phyloP scores from a whole-genome alignment of 805 yeast genomes.

The Pichia deserticola region DNA sequence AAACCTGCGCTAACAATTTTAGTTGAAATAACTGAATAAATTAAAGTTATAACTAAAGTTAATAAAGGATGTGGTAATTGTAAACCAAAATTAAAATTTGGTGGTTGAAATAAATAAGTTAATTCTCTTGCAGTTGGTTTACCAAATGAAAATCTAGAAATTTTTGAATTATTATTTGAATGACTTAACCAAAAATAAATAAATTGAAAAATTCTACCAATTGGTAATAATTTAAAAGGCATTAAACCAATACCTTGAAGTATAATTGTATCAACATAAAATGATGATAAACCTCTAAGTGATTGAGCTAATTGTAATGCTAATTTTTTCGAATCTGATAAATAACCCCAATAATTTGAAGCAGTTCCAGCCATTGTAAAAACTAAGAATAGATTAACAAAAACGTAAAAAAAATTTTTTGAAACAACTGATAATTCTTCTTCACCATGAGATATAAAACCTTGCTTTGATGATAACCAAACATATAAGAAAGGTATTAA shows the following conservation, averaged over 20 bases:
- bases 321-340: constrained; percentile 83
- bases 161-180: constrained; percentile 29
- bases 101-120: constrained; percentile 72
- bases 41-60: constrained; percentile 73
- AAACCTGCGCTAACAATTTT: constrained; percentile 81
- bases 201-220: constrained; percentile 71
- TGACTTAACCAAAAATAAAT: constrained; percentile 48
- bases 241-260: constrained; percentile 83
- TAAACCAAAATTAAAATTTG: constrained; percentile 85
- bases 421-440: constrained; percentile 86
- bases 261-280: constrained; percentile 82
- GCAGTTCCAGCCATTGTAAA: constrained; percentile 94
- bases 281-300: constrained; percentile 68
- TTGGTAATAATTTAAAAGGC: constrained; percentile 76
- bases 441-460: constrained; percentile 85
- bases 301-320: constrained; percentile 84
- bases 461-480: constrained; percentile 77
- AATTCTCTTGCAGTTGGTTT: constrained; percentile 74
- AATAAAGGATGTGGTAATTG: constrained; percentile 88
- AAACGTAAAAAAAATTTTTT: constrained; percentile 89
- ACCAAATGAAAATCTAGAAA: constrained; percentile 9
- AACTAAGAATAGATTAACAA: constrained; percentile 87
- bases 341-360: constrained; percentile 66
- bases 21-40: constrained; percentile 85
- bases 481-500: constrained; percentile 81